phyloP scores from a whole-genome alignment of 2,329 filamentous ascomycete species.

The Teratosphaeria nubilosa region DNA sequence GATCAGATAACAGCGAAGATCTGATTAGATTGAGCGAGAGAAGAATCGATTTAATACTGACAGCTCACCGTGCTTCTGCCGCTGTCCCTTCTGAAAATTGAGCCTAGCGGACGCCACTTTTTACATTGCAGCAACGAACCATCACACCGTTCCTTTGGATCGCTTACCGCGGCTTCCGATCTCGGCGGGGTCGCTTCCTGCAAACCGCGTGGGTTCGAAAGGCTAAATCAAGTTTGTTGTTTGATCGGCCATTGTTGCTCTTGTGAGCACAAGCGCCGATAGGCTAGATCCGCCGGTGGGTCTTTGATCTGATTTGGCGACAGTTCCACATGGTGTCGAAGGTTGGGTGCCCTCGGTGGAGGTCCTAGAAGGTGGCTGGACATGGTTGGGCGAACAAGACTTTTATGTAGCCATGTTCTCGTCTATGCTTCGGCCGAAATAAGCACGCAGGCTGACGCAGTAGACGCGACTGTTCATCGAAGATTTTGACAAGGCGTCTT shows the following conservation, averaged over 20 bases:
- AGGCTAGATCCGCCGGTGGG: background rate
- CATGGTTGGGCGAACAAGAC: background rate
- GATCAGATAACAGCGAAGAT: background rate
- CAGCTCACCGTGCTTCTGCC: background rate
- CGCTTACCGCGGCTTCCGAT: background rate
- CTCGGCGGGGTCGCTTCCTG: background rate
- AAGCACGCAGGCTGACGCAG: background rate
- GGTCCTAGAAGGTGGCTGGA: no score
- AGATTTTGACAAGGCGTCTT: background rate
- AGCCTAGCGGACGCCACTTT: background rate
- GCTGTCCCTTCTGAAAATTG: background rate
- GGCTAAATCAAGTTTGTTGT: no score
- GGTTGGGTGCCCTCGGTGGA: no score
- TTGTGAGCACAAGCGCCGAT: background rate
- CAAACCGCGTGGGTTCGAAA: background rate
- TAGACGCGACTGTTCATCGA: background rate
- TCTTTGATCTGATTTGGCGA: no score
- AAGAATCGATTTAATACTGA: background rate
- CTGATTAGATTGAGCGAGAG: background rate
- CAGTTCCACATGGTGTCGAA: no score
- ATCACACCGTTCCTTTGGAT: background rate
- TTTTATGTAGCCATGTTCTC: background rate
- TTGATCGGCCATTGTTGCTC: no score
- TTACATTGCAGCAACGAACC: background rate
- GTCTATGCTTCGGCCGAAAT: background rate